Base-by-base conservation (phyloP, 2,329 filamentous ascomycete genomes). In the Colletotrichum scovillei region DNA sequence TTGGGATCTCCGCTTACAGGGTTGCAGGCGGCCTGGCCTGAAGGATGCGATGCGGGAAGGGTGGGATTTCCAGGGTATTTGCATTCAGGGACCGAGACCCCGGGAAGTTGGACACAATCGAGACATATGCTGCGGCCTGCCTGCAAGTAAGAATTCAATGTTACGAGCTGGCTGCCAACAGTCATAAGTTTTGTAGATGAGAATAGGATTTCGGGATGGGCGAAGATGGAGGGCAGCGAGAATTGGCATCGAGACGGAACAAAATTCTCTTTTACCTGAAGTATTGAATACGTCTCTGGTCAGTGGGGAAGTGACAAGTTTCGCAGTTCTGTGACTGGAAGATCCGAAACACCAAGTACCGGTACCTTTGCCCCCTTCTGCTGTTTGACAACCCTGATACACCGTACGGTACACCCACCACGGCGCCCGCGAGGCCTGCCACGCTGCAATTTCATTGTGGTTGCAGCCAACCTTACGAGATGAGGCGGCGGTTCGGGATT, bases 361-460 rank as follows among this genome's bases (percentile, higher is more conserved):
- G 19, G n/a, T 49, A 49, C 19, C 16, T 49, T 19, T 49, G 19
- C 16, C 42, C 6, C 42, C 42, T 49, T 49, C 42, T 7, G 19
- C 19, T 19, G 7, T 49, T 49, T 49, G 42, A 9, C 8, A n/a
- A 19, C 42, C 42, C 42, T 49, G 42, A 7, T 30, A 30, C 30
- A 26, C 26, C 30, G 30, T 9, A 30, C 26, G 8, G 30, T 30
- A 30, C 42, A 9, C 7, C 7, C 19, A n/a, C 42, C 42, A 49
- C 42, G 19, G 19, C 19, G 42, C 3, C 42, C 16, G 42, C 42
- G 42, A 49, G 16, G 16, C 19, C 42, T 49, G 42, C n/a, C n/a
- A 32, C 30, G 19, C 30, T 30, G 57, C 52, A 58, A 67, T 67
- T 38, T 58, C 22, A 24, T 52, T 63, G 22, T 53, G 38, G 65